Base-by-base conservation (phyloP, 108 stramenopile genomes). In the Nannochloropsis gaditana region DNA sequence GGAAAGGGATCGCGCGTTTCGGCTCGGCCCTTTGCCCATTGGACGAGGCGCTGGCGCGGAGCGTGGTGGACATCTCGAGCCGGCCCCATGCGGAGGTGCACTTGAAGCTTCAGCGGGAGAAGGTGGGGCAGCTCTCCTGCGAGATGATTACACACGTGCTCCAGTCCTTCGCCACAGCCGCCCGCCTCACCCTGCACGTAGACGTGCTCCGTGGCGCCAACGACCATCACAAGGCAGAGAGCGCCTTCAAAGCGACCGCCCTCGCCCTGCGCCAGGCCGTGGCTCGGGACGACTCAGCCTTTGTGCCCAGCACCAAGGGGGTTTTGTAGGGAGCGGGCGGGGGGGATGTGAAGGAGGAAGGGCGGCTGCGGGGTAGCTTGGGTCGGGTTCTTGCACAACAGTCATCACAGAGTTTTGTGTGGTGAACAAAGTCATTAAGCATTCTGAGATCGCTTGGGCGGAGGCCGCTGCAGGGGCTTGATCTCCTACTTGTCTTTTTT, bases 121-220 rank as follows among this genome's bases (percentile, higher is more conserved):
- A 89, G 80, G 89, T 92, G 4, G 92, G 92, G n/a, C 90, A 89
- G 41, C 44, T 96, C 59, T 91, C 94, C 11, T 91, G 93, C 43
- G 97, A 98, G 89, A 98, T 98, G 97, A 83, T 97, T 15, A 92
- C 94, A 45, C 97, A 98, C 84, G 93, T 93, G 2, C 84, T 98
- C 41, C 95, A 97, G 84, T 95, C 94, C 21, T 90, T 97, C 44
- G 95, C 95, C 1, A 93, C 93, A 87, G 95, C 95, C 86, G 93
- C 93, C 42, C 92, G 92, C 44, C 94, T 94, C 86, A 96, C 96
- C 11, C 93, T 97, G 41, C 97, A 97, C 84, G 92, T 97, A 82
- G 94, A 96, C 43, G 85, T 80, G 9, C 82, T 92, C 21, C 89
- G 88, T 42, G 92, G 92, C 9, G 45, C 44, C 44, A 92, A 92